These are phyloP conservation scores for Eudorina sp. DNA, from an alignment of 139 green algal species.

Conservation along the genomic window DNA sequence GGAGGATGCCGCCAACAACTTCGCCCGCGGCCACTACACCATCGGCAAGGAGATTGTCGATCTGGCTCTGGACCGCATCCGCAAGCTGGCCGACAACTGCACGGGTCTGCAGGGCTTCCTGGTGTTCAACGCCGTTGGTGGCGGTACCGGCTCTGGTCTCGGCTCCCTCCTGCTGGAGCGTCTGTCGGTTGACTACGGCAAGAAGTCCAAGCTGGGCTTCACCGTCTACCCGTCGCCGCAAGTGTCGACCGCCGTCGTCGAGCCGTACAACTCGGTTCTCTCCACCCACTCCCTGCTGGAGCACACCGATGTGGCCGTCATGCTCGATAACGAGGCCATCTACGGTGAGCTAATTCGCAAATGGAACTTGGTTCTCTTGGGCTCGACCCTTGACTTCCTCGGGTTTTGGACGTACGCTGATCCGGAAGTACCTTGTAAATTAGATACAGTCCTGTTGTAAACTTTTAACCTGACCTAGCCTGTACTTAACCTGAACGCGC, in stretches of 20 bases:
- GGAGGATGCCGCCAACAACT: conserved; percentile 83
- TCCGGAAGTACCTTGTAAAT: no score
- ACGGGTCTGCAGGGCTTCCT: conserved; percentile 98
- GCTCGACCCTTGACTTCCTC: no score
- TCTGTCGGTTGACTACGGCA: conserved; percentile 99
- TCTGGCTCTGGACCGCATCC: conserved; percentile 92
- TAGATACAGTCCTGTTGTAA: no score
- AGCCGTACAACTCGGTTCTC: conserved; percentile 98
- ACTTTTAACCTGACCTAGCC: no score
- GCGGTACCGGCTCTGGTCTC: conserved; percentile 95
- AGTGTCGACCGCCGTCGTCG: conserved; percentile 95
- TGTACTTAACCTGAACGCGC: no score
- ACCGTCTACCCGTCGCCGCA: conserved; percentile 95
- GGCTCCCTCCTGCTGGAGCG: conserved; percentile 97
- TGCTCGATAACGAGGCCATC: conserved; percentile 98
- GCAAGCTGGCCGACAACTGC: conserved; percentile 98
- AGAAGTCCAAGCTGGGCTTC: conserved; percentile 99
- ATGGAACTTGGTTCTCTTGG: no score
- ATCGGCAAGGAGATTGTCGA: conserved; percentile 98
- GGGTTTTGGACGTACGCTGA: no score
- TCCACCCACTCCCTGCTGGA: conserved; percentile 98
- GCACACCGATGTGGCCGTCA: conserved; percentile 97
- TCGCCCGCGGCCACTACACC: conserved; percentile 91
- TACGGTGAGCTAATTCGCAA: conserved; percentile 74
- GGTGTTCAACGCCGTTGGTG: conserved; percentile 97